Percentiles rank a stretch among this genome's conserved stretches.
These are phyloP conservation scores for Stephanodiscus triporus DNA, from an alignment of 108 stramenopile species.

Conservation along the genomic window DNA sequence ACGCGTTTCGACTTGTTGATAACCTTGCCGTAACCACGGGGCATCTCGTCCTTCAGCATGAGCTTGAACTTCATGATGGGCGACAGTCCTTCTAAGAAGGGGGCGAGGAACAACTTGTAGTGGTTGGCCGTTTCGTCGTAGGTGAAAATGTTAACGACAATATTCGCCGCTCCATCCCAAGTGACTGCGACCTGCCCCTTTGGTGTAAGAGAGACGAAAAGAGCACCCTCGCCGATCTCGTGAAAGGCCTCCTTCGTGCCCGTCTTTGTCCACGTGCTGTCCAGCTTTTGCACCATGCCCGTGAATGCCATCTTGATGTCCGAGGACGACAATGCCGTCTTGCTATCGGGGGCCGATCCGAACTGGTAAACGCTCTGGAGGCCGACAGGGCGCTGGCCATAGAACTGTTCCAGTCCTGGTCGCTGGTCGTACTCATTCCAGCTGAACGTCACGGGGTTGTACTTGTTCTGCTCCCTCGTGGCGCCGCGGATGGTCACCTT, in stretches of 20 bases:
- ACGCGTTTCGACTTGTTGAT: constrained; percentile 49
- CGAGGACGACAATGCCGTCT: constrained; percentile 19
- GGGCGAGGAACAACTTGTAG: constrained; percentile 13
- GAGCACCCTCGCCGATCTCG: constrained; percentile 65
- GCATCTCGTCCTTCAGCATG: constrained; percentile 62
- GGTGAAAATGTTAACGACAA: constrained; percentile 69
- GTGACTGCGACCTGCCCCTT: constrained; percentile 47
- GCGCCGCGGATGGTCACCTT: constrained; percentile 47
- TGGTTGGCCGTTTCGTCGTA: constrained; percentile 47
- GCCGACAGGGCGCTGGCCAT: constrained; percentile 62
- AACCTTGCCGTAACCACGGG: constrained; percentile 60
- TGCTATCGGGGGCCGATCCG: constrained; percentile 25
- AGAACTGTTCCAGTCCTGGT: constrained; percentile 61
- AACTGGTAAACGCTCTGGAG: constrained; percentile 64
- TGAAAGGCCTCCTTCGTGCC: constrained; percentile 23
- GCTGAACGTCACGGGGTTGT: constrained; percentile 36
- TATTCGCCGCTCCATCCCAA: constrained; percentile 66
- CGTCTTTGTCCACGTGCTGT: not conserved
- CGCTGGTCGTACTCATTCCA: constrained; percentile 65
- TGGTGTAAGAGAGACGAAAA: constrained; percentile 39
- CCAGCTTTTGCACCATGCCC: constrained; percentile 17
- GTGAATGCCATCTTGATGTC: constrained; percentile 31
- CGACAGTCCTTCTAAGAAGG: constrained; percentile 26
- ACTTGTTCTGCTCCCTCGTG: constrained; percentile 37
- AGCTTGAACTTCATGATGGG: constrained; percentile 37